Base-by-base conservation (phyloP, 805 yeast species). In the Yamadazyma laniorum region DNA sequence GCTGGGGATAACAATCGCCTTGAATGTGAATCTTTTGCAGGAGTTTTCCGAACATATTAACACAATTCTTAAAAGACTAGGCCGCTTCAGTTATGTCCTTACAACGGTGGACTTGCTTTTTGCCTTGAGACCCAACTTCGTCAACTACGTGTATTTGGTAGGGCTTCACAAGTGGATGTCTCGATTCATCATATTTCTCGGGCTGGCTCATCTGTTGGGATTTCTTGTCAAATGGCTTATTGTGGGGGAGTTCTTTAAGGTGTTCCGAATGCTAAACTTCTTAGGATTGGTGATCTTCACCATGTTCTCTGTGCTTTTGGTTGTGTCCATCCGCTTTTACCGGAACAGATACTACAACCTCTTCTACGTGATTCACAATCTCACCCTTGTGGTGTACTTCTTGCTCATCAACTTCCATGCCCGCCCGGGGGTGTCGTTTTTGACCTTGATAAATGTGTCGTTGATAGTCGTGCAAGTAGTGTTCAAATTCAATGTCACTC, bases 161-260 rank as follows among this genome's bases (percentile, higher is more conserved):
- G 66, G 66, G 14, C 49, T 84, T 6, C 95, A 85, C 53, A 82
- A 82, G 50, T 83, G 91, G 90, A 47, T 82, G 1, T 80, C 89
- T 3, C 63, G 91, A 42, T 26, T 79, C 2, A 71, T 82, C 16
- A 52, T 79, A 1, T 43, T 67, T 0, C 53, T 72, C 22, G 70
- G 72, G 0, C 29, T 70, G 0, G 33, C 71, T 3, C 95, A 85
- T 50, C 65, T 79, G 0, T 32, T 76, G 12, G 80, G 79, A 1
- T 85, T 66, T 51, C 23, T 74, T 3, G 52, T 61, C 7, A 64
- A 67, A 40, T 84, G 84, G 87, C 31, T 51, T 2, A 21, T 51
- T 0, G 65, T 62, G 4, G 67, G 68, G 1, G 47, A 62, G 0
- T 49, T 65, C 2, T 39, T 53, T 8, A 67, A 77, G 37, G 36